phyloP scores from a whole-genome alignment of 2,329 filamentous ascomycete species.

The Raffaelea arxii region DNA sequence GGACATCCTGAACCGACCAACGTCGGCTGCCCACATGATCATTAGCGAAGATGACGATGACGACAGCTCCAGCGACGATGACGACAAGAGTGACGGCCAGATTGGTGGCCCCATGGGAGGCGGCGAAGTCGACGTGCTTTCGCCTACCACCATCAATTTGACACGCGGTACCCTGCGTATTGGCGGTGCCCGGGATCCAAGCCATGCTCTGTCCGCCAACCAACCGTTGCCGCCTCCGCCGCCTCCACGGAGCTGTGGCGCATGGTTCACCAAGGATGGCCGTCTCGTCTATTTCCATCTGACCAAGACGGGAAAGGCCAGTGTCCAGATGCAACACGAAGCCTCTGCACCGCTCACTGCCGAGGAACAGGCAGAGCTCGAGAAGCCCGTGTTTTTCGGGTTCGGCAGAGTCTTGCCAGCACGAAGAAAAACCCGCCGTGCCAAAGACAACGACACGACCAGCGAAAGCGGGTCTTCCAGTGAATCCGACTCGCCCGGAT shows the following conservation, averaged over 20 bases:
- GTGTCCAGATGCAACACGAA: conserved; percentile 34
- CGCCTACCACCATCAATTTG: conserved; percentile 13
- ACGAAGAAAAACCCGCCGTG: conserved; percentile 17
- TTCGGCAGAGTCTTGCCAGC: conserved; percentile 12
- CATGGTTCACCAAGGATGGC: conserved; percentile 52
- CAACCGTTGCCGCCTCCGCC: conserved; percentile 37
- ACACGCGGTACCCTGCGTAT: conserved; percentile 45
- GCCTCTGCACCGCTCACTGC: conserved; percentile 26
- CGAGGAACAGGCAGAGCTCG: conserved; percentile 9
- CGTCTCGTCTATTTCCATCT: conserved; percentile 59
- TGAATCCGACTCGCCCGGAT: conserved; percentile 25
- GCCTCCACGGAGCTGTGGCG: conserved; percentile 48
- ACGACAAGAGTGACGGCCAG: conserved; percentile 41
- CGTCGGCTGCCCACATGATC: conserved; percentile 52
- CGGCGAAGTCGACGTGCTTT: background rate
- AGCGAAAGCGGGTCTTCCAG: background rate
- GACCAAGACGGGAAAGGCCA: conserved; percentile 53
- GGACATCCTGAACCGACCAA: conserved; percentile 46
- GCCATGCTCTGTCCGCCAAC: background rate
- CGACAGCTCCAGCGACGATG: conserved; percentile 42
- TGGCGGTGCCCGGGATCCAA: background rate
- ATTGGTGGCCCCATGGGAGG: too few species aligned
- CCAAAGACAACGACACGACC: conserved; percentile 31
- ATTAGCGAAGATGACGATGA: conserved; percentile 47
- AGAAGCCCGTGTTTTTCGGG: conserved; percentile 14